Conservation (phyloP, 768 basidiomycete species). For the Mycena olivaceomarginata region DNA sequence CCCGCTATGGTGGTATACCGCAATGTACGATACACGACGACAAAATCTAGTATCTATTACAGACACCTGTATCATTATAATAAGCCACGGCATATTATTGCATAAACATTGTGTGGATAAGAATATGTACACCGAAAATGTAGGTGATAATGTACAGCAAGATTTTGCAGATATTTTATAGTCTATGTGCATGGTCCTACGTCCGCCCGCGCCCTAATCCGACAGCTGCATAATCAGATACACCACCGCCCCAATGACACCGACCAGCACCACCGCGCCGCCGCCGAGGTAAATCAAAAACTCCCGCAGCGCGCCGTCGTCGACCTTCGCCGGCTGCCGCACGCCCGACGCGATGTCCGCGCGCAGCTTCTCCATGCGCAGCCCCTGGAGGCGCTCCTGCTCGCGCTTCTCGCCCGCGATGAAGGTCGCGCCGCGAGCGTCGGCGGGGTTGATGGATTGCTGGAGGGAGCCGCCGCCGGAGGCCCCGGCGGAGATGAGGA, state of each 20-base stretch:
- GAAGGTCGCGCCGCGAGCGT: constrained; percentile 75
- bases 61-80: too few species aligned
- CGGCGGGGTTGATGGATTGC: constrained; percentile 65
- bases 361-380: constrained; percentile 52
- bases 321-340: background rate
- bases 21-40: too few species aligned
- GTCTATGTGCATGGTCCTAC: too few species aligned
- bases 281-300: constrained; percentile 6
- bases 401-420: constrained; percentile 66
- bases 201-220: constrained; percentile 15
- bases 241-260: background rate
- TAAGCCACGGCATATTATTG: too few species aligned
- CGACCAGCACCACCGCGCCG: background rate
- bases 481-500: constrained; percentile 60
- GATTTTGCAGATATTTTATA: background rate
- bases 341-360: background rate
- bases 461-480: constrained; percentile 21
- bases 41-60: too few species aligned
- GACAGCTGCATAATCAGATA: constrained; percentile 15
- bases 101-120: too few species aligned
- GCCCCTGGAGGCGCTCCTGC: constrained; percentile 54
- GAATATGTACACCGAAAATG: too few species aligned
- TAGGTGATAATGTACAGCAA: background rate
- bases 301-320: constrained; percentile 2
- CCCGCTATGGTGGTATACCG: too few species aligned